A percentile compares a stretch with the other conserved stretches of the same genome.
Evolutionary conservation across 2,329 filamentous ascomycete genomes (phyloP).

Genomic region (Rhinocladiella similis): DNA sequence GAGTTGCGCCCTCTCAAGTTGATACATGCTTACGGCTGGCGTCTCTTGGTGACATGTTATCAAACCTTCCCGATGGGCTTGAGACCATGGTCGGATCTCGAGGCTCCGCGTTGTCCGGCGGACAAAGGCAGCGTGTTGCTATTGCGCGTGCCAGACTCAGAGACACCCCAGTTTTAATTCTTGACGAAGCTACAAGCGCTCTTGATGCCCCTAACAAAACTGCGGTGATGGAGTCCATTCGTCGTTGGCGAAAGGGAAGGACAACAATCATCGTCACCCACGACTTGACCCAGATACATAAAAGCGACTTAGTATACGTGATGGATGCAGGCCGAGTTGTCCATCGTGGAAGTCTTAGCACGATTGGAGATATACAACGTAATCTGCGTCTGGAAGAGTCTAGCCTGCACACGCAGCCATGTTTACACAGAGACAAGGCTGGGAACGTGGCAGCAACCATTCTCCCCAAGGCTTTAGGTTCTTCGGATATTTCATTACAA

Average conservation of each 20-base stretch:
- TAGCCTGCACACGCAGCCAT: too few species aligned
- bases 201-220: constrained; percentile 72
- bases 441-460: not conserved
- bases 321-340: constrained; percentile 69
- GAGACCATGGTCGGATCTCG: constrained; percentile 70
- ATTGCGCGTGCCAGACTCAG: constrained; percentile 76
- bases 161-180: constrained; percentile 75
- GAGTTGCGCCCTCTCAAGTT: constrained; percentile 57
- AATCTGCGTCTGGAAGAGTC: too few species aligned
- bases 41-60: constrained; percentile 67
- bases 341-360: constrained; percentile 64
- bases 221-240: constrained; percentile 71
- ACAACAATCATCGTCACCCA: constrained; percentile 95
- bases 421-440: not conserved
- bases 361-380: constrained; percentile 41
- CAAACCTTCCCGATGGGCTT: constrained; percentile 66
- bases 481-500: too few species aligned
- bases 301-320: constrained; percentile 76
- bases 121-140: constrained; percentile 79
- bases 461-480: not conserved
- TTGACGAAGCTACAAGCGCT: constrained; percentile 87
- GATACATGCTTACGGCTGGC: constrained; percentile 64
- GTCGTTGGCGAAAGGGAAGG: constrained; percentile 73
- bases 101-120: constrained; percentile 75
- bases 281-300: constrained; percentile 73